These are phyloP conservation scores for Hypoxylon subgilvum DNA, from an alignment of 495 filamentous ascomycete species.

Conservation along the genomic window DNA sequence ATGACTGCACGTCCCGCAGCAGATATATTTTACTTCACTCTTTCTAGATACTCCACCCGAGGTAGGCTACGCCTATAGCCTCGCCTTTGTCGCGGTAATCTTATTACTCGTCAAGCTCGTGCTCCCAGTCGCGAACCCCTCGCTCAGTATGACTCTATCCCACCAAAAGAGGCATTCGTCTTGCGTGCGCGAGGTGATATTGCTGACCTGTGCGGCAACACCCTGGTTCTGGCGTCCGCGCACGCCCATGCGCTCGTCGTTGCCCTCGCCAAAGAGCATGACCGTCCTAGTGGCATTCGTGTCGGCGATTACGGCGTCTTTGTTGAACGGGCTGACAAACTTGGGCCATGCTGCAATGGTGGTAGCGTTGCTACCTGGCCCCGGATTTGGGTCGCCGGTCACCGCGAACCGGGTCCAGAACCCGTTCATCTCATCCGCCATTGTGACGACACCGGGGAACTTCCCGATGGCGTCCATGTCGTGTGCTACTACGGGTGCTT, in stretches of 20 bases:
- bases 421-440: slow-evolving; percentile 61
- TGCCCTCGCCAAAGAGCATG: slow-evolving; percentile 66
- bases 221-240: slow-evolving; percentile 51
- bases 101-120: slow-evolving; percentile 2
- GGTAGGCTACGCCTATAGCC: not conserved
- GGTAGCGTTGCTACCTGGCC: slow-evolving; percentile 30
- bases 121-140: slow-evolving; percentile 49
- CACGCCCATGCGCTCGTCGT: slow-evolving; percentile 57
- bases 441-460: slow-evolving; percentile 52
- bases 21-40: too few relatives aligned
- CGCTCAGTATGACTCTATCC: slow-evolving; percentile 47
- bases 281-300: slow-evolving; percentile 44
- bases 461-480: slow-evolving; percentile 49
- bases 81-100: not conserved
- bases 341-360: slow-evolving; percentile 36
- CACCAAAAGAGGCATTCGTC: slow-evolving; percentile 67
- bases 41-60: too few relatives aligned
- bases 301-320: not conserved
- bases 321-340: slow-evolving; percentile 33
- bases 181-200: slow-evolving; percentile 51
- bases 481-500: slow-evolving; percentile 63
- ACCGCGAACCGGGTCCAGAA: slow-evolving; percentile 63
- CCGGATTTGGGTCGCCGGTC: slow-evolving; percentile 58
- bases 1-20: too few relatives aligned
- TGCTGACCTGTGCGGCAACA: slow-evolving; percentile 49